Evolutionary conservation across 164 flowering plant species (phyloP), one percentile per base, ranked within the genome.

Genomic region (Kalanchoe fedtschenkoi): DNA sequence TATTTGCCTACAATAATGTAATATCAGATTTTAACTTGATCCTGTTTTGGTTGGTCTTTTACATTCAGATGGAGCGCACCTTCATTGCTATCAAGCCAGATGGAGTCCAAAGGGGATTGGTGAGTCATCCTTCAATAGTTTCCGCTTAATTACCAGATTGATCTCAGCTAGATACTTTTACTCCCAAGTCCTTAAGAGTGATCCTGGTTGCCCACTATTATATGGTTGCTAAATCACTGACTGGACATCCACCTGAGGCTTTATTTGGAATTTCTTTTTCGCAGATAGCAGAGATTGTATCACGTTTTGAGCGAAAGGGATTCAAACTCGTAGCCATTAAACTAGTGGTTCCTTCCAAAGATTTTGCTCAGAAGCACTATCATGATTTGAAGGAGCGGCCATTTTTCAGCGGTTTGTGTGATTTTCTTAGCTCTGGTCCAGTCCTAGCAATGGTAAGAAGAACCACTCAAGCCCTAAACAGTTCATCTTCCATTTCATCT

Each of bases 61-160:
- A 16, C 61, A 26, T 68, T 22, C 72, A 90, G 97, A 55, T 93
- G 79, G 99, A 93, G 77, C 84, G 89, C 46, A 93, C 96, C 62
- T 93, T 93, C 74, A 93, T 93, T 70, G 96, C 97, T 43, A 93
- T 90, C 72, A 90, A 93, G 78, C 99, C 97, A 47, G 99, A 93
- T 77, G 99, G 99, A 75, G 97, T 93, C 51, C 99, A 93, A 69
- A 83, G 99, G 75, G 99, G 97, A 21, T 81, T 93, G 88, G 99
- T 93, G 81, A 71, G 77, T 16, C 37, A 19, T 66, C 11, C 34
- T 38, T 22, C 13, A 7, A 28, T n/a, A n/a, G n/a, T 26, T 35
- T 34, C 34, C 21, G n/a, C n/a, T n/a, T n/a, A 32, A 13, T 28
- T 32, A 15, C 6, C 22, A n/a, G n/a, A n/a, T n/a, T n/a, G n/a